Evolutionary conservation across 768 basidiomycete species (phyloP), one percentile per base, ranked within the genome.

Genomic region (Calocera viscosa): DNA sequence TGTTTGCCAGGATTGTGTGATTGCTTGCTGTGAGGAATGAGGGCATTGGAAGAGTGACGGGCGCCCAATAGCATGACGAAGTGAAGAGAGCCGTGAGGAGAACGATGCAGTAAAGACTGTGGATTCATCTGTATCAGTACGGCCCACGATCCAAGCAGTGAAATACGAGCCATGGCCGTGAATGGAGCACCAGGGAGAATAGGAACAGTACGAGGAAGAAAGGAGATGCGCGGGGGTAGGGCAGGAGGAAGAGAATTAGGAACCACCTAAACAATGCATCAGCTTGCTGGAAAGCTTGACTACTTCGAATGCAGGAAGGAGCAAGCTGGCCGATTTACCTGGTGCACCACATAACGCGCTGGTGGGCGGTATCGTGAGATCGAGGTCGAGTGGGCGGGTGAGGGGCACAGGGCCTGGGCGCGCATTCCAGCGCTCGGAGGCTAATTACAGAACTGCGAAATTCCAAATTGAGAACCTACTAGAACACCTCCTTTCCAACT

Each of bases 1-100:
- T 47, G 47, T 7, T 49, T 35, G 16, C 47, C 16, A 35, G 53
- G 64, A 14, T 49, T 38, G 22, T 68, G 39, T 22, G 67, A 14
- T 19, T 38, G 69, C 64, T 49, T 68, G 28, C 34, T 49, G 33
- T 33, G 19, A 70, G 49, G 17, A 71, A 64, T 38, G 65, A 63
- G n/a, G 82, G 60, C 85, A 75, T 26, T 86, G 83, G 70, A 12
- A 60, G 30, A 10, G 11, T 19, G 67, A 90, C 84, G 33, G 91
- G 89, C 69, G 89, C 88, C 91, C 91, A 92, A 76, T 91, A 91
- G 74, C 91, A 93, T 19, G 91, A 89, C 17, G 91, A 89, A 68
- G 90, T 80, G 74, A 91, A 92, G 63, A 92, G 81, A n/a, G 90
- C 88, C 0, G 84, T 81, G 16, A 93, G 83, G 24, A 93, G 81